Base-by-base conservation (phyloP, 495 filamentous ascomycete genomes). In the Cercophora scortea region DNA sequence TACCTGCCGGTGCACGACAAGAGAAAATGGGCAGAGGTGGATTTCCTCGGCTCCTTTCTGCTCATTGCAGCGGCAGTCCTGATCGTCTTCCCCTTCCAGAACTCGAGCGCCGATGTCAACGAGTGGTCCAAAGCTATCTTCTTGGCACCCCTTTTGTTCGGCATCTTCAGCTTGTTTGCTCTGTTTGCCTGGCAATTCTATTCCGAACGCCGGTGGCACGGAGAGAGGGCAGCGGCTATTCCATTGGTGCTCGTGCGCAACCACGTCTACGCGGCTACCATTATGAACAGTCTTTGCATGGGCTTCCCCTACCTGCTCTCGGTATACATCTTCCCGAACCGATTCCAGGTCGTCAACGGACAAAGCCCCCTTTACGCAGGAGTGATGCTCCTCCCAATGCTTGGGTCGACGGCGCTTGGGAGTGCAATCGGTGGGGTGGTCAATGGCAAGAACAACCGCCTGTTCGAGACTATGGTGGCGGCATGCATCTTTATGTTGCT, bases 81-180 rank as follows among this genome's bases (percentile, higher is more conserved):
- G 33, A 69, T 83, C 6, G 75, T 84, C 15, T 79, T 81, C 44
- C 69, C 81, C 3, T 76, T 86, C 53, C 79, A 86, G 55, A 77
- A 81, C 60, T 69, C 65, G 4, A 73, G 77, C 4, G 64, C 72
- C 42, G 58, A 59, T 3, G 64, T 68, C 10, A 42, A 62, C 17
- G 50, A 51, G 43, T 79, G 75, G 75, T 53, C 54, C 12, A 56
- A 64, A 1, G 59, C 70, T 7, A 43, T 66, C 16, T 76, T 80
- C 56, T 56, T 78, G 35, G 67, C 63, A 1, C 76, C 77, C 1
- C 61, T 79, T n/a, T 39, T 70, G 6, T 9, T 64, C 4, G 76
- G 75, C 32, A 54, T 72, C 3, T 10, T 60, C 46, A 71, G 64
- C 47, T 75, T 75, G 59, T n/a, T 64, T 6, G 40, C 54, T 15